Evolutionary conservation across 495 filamentous ascomycete species (phyloP), one percentile per base, ranked within the genome.

Genomic region (Pseudotulostoma volvatum): DNA sequence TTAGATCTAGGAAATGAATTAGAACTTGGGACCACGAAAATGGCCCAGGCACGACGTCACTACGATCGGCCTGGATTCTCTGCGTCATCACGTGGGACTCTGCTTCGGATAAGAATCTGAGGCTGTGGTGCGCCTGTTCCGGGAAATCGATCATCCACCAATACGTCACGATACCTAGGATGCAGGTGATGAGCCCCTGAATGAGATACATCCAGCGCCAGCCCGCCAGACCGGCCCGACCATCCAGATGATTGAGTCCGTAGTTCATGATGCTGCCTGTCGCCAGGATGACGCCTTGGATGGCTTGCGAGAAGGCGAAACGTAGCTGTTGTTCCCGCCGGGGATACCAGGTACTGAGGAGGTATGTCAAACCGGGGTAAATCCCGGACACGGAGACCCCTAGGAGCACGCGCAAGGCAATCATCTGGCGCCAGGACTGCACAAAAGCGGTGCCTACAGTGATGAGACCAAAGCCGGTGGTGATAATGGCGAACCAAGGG

Each of bases 61-160:
- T 73, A 21, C 82, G 68, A 51, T 81, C 79, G 3, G 60, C 55
- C 38, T 73, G 55, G 43, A 84, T 78, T 14, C 76, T 60, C 11
- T 58, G 60, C 2, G 71, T 52, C 4, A 76, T 71, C 4, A 81
- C 42, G 8, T 59, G 53, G 4, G 68, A 66, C 51, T 83, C 80
- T 13, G 63, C 56, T 2, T 66, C 42, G 7, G 68, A 69, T 17
- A 85, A 61, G 48, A 85, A 86, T 38, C 41, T 56, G 45, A 78
- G 76, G 52, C 73, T 77, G 2, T 54, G 54, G 34, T 70, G 63
- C 0, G 74, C 64, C 5, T 76, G 70, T 38, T 85, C 80, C 0
- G 81, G 81, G 44, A 88, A 88, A 45, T 84, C 81, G 18, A 85
- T 65, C 52, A 86, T 84, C 78, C 77, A 84, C 60, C 73, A 78